phyloP scores from a whole-genome alignment of 1,284 basidiomycete species.

The Sutorius eximius region DNA sequence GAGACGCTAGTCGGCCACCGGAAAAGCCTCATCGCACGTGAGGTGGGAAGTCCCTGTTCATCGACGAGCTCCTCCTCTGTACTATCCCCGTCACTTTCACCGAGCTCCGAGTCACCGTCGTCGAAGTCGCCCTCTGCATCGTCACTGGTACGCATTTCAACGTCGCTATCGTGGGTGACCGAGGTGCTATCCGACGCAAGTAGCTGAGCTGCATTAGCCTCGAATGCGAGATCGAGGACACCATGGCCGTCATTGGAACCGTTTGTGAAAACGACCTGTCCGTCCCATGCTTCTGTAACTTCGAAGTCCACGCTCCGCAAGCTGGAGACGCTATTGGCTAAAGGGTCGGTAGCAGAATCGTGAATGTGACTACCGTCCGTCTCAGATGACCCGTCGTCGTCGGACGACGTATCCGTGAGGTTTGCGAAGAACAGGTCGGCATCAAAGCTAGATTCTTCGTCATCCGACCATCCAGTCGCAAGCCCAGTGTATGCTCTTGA shows the following conservation, averaged over 20 bases:
- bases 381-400: slow-evolving; percentile 39
- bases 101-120: slow-evolving; percentile 43
- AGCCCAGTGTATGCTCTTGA: slow-evolving; percentile 54
- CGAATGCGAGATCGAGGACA: slow-evolving; percentile 58
- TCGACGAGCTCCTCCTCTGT: slow-evolving; percentile 80
- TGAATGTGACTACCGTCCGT: slow-evolving; percentile 34
- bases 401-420: slow-evolving; percentile 52
- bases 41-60: slow-evolving; percentile 66
- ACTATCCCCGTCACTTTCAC: slow-evolving; percentile 53
- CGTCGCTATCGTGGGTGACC: slow-evolving; percentile 34
- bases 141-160: slow-evolving; percentile 46
- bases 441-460: slow-evolving; percentile 73
- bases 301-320: slow-evolving; percentile 51
- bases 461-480: slow-evolving; percentile 68
- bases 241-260: slow-evolving; percentile 52
- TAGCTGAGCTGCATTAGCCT: slow-evolving; percentile 48
- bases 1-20: slow-evolving; percentile 59
- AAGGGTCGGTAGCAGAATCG: slow-evolving; percentile 41
- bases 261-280: slow-evolving; percentile 67
- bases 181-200: slow-evolving; percentile 42
- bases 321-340: slow-evolving; percentile 37
- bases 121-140: slow-evolving; percentile 34
- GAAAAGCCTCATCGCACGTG: slow-evolving; percentile 71
- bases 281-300: slow-evolving; percentile 69
- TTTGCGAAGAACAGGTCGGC: slow-evolving; percentile 78